Conservation (phyloP, 1,284 basidiomycete species). For the Cryptococcus sp. region DNA sequence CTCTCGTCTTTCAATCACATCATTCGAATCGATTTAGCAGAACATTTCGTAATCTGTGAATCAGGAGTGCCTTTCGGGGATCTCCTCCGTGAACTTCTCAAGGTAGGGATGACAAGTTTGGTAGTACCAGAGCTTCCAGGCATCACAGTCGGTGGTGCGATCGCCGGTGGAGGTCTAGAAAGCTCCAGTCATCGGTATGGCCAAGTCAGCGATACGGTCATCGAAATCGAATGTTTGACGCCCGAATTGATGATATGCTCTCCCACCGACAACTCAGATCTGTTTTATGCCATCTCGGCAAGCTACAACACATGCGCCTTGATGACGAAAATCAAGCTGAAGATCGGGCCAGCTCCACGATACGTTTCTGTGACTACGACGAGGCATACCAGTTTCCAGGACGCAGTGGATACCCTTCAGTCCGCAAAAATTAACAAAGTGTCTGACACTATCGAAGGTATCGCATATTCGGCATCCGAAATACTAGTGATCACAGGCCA, state of each 20-base stretch:
- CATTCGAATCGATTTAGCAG: constrained; percentile 6
- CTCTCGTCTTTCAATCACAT: constrained; percentile 11
- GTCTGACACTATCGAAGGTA: constrained; percentile 10
- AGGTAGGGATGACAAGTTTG: constrained; percentile 5
- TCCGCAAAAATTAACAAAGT: background rate
- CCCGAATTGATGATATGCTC: constrained; percentile 5
- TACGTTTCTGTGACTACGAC: constrained; percentile 6
- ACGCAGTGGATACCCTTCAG: constrained; percentile 1
- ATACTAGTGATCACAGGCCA: constrained; percentile 6
- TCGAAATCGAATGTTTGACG: constrained; percentile 12
- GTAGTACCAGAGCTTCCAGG: constrained; percentile 12
- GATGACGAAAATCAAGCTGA: constrained; percentile 9
- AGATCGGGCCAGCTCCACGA: constrained; percentile 2
- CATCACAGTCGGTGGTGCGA: constrained; percentile 14
- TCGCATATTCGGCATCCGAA: constrained; percentile 6
- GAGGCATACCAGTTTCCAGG: background rate
- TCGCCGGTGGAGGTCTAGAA: constrained; percentile 12
- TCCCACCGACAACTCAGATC: constrained; percentile 5
- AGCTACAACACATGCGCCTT: constrained; percentile 16
- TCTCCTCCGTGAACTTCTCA: constrained; percentile 7
- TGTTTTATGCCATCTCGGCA: constrained; percentile 15
- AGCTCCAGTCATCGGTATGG: constrained; percentile 7
- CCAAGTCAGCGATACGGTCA: constrained; percentile 12
- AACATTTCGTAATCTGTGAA: constrained; percentile 7
- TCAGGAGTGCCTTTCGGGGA: constrained; percentile 8